Percentiles rank a stretch among this genome's conserved stretches.
Evolutionary conservation across 441 rosid genomes (phyloP).

Genomic region (Cnidoscolus chayamansa): DNA sequence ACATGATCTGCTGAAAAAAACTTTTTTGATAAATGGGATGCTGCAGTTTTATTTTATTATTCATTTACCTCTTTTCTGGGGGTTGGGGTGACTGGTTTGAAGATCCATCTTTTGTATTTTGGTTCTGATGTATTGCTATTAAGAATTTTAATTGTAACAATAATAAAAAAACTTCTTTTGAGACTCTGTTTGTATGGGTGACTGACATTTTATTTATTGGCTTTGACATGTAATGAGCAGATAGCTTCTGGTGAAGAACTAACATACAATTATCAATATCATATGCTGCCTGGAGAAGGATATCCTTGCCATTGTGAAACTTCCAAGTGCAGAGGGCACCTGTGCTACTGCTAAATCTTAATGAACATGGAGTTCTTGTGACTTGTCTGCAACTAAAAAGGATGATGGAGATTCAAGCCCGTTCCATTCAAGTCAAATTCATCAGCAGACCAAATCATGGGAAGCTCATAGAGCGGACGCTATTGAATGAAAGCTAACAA

Average conservation of each 20-base stretch:
- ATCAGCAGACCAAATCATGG: not conserved
- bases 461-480: slow-evolving; percentile 1
- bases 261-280: slow-evolving; percentile 57
- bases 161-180: not conserved
- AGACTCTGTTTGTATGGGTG: slow-evolving; percentile 8
- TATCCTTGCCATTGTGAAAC: slow-evolving; percentile 66
- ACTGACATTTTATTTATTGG: slow-evolving; percentile 10
- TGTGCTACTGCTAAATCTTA: slow-evolving; percentile 46
- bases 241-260: slow-evolving; percentile 86
- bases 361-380: not conserved
- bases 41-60: no score
- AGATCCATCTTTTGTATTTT: not conserved
- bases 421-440: not conserved
- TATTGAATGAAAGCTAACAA: slow-evolving; percentile 1
- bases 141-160: not conserved
- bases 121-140: not conserved
- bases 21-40: no score
- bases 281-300: slow-evolving; percentile 51
- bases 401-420: not conserved
- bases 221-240: slow-evolving; percentile 43
- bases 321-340: slow-evolving; percentile 62
- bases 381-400: slow-evolving; percentile 1
- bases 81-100: no score
- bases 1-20: no score
- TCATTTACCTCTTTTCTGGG: no score